These are phyloP conservation scores for Nemania abortiva DNA, from an alignment of 2,329 filamentous ascomycete species.

Conservation along the genomic window DNA sequence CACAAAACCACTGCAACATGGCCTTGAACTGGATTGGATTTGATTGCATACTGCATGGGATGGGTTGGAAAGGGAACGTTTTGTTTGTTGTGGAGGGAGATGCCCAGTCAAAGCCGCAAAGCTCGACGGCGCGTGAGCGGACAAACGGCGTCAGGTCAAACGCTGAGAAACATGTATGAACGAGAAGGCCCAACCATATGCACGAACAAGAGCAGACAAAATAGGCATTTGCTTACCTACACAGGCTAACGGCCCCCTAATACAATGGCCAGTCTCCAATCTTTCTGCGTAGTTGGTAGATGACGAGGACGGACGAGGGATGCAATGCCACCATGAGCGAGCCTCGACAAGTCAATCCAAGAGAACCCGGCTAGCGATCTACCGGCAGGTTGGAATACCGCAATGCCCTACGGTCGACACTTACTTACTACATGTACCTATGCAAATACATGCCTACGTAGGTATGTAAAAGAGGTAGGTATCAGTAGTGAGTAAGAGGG, in stretches of 20 bases:
- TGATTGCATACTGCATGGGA: background rate
- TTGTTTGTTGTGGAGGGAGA: slow-evolving; percentile 3
- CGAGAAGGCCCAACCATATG: background rate
- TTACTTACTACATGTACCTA: background rate
- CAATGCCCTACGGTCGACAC: too few species aligned
- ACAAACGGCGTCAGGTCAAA: background rate
- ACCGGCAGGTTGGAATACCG: background rate
- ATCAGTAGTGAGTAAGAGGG: background rate
- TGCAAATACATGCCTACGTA: background rate
- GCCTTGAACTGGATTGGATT: background rate
- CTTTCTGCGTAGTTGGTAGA: too few species aligned
- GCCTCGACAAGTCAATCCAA: too few species aligned
- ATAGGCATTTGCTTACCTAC: background rate
- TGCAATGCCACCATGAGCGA: background rate
- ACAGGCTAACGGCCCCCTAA: background rate
- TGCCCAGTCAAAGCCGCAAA: background rate
- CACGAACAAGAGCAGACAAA: background rate
- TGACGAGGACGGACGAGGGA: background rate
- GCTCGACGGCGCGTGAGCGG: background rate
- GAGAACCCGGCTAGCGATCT: background rate
- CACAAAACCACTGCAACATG: slow-evolving; percentile 1
- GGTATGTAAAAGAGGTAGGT: background rate
- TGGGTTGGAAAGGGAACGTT: background rate
- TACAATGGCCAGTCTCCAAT: background rate
- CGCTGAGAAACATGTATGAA: background rate